Evolutionary conservation across 2,329 filamentous ascomycete genomes (phyloP), one percentile per base, ranked within the genome.

Genomic region (Endoconidiophora polonica): DNA sequence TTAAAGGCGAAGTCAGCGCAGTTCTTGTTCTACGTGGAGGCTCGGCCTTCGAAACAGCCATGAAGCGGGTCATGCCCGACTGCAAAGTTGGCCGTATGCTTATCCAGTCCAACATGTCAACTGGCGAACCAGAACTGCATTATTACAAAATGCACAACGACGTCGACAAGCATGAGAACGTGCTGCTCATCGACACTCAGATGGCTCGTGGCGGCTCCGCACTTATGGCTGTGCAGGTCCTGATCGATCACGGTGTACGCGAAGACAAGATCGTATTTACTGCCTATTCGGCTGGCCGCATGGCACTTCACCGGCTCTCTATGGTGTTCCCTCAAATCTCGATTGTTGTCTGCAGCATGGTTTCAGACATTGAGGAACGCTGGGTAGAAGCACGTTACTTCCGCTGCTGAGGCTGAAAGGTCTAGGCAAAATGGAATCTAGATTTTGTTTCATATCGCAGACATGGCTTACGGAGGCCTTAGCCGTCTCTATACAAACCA

Each of bases 161-260:
- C 54, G 83, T 96, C 50, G 67, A 74, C 53, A 64, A 74, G 40
- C 83, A 94, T 60, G 80, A 85, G 56, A 82, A 82, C 46, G 86
- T 98, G 16, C 69, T 98, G 54, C 70, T 98, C 5, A 69, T 96
- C 18, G 91, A 96, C 63, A 81, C 88, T 12, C 91, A 98, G 62
- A 95, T 96, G 83, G 86, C 86, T 23, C 88, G 82, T 54, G 91
- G 91, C 41, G 90, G 88, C 36, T 76, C 78, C 14, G 77, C 77
- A 1, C 68, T 98, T 52, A 98, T 98, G 91, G 87, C 91, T 1
- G 88, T 96, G 40, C 83, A 91, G 60, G 86, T 96, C n/a, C 69
- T 98, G 48, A 79, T 94, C 14, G 91, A 98, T 62, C 88, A 96
- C 60, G 91, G 91, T 9, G 88, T 96, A 5, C 68, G 77, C 4